Evolutionary conservation across 768 basidiomycete species (phyloP), one percentile per base, ranked within the genome.

Genomic region (Pleurotus cornucopiae): DNA sequence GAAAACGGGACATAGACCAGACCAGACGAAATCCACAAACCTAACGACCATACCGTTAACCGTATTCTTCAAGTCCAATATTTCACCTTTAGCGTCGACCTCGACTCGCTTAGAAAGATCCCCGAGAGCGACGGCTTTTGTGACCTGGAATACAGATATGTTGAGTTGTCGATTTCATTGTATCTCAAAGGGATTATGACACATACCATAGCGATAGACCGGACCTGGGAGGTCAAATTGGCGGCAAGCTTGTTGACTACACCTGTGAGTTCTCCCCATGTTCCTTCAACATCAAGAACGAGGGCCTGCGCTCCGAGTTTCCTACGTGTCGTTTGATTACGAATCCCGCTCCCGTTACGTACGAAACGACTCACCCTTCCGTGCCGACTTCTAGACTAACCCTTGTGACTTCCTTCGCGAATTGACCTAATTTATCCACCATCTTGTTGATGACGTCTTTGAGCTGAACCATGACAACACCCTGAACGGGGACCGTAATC

Each of bases 21-120:
- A 46, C 41, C 12, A 30, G 38, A 45, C 6, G 7, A 51, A 18
- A 52, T 21, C 5, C 18, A 6, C 47, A 23, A 16, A 30, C 60
- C 77, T 64, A 56, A 79, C 72, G 9, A 81, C 79, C 80, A 81
- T 82, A 63, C 77, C 78, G 66, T 81, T 83, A 47, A 83, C 79
- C 25, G 79, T 81, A 59, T 79, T 80, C 67, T 79, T 91, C 66
- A 92, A 74, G 67, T 91, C 89, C 56, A 89, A 72, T 57, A 97
- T 96, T 71, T 97, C 94, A 16, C 94, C 94, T 25, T 85, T 79
- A 7, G 86, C 88, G 64, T 94, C 91, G 63, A 96, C 93, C 56
- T 92, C 90, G 63, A 97, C 94, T 67, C 89, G 91, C 69, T 91
- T 90, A 49, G 83, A 86, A 63, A 93, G 73, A 70, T 97, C 93